phyloP scores from a whole-genome alignment of 2,329 filamentous ascomycete species.

The Fusarium palustre region DNA sequence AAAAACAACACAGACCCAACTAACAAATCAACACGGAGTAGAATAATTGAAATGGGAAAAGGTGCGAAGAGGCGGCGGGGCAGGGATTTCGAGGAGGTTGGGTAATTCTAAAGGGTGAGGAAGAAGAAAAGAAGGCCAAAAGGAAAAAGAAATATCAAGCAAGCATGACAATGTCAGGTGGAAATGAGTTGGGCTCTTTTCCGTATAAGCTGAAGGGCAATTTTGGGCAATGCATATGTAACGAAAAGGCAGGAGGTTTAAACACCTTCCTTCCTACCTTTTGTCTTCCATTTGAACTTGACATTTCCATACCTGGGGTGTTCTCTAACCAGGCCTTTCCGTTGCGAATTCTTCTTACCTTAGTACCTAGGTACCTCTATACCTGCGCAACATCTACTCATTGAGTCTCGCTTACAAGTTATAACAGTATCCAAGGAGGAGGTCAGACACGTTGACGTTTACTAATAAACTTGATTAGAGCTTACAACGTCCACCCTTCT shows the following conservation, averaged over 20 bases:
- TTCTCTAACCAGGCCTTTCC: slow-evolving; percentile 24
- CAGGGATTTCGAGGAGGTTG: slow-evolving; percentile 23
- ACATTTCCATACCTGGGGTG: neutral
- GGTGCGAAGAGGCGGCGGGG: slow-evolving; percentile 33
- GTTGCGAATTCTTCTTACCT: slow-evolving; percentile 21
- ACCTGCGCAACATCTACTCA: slow-evolving; percentile 12
- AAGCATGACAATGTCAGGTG: slow-evolving; percentile 27
- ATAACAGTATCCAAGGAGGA: neutral
- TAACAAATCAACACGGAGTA: slow-evolving; percentile 1
- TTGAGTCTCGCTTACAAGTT: slow-evolving; percentile 11
- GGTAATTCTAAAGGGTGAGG: neutral
- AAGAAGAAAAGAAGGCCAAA: slow-evolving; percentile 12
- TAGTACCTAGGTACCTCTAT: too few species aligned
- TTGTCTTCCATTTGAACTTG: neutral
- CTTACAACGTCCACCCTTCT: neutral
- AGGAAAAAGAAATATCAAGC: slow-evolving; percentile 30
- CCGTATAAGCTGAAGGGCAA: slow-evolving; percentile 1
- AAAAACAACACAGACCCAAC: slow-evolving; percentile 11
- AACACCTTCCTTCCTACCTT: neutral
- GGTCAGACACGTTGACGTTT: neutral
- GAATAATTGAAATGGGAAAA: slow-evolving; percentile 18
- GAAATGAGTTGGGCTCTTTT: slow-evolving; percentile 38
- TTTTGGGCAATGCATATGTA: slow-evolving; percentile 4
- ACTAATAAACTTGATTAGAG: neutral
- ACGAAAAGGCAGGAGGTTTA: slow-evolving; percentile 8